Evolutionary conservation across 768 basidiomycete genomes (phyloP).

Genomic region (Mycena amicta): DNA sequence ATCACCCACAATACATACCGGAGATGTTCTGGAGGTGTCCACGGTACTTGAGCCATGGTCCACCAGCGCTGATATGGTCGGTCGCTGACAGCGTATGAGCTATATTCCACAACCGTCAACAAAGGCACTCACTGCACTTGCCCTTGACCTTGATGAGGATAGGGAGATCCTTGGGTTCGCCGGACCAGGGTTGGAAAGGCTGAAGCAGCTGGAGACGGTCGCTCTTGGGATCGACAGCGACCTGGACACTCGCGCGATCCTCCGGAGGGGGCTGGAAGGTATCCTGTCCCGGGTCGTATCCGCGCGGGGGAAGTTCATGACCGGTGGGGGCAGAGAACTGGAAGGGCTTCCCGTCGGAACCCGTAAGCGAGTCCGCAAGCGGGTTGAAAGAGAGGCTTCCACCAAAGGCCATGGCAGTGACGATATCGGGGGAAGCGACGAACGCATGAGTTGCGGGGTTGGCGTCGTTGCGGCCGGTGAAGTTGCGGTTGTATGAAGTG

Average conservation of each 20-base stretch:
- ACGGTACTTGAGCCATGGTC: slow-evolving; percentile 99
- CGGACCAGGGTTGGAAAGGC: slow-evolving; percentile 92
- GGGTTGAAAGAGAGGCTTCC: slow-evolving; percentile 97
- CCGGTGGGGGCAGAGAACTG: slow-evolving; percentile 93
- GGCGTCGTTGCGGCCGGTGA: slow-evolving; percentile 99
- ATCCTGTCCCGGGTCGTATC: slow-evolving; percentile 95
- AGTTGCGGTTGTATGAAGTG: slow-evolving; percentile 99
- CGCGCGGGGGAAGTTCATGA: slow-evolving; percentile 89
- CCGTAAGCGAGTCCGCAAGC: slow-evolving; percentile 83
- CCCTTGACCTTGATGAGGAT: slow-evolving; percentile 98
- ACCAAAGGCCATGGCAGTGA: slow-evolving; percentile 95
- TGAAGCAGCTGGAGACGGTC: slow-evolving; percentile 79
- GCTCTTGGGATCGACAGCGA: slow-evolving; percentile 78
- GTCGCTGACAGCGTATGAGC: no score
- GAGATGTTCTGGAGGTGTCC: slow-evolving; percentile 99
- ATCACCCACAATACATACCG: slow-evolving; percentile 48
- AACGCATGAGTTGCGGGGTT: slow-evolving; percentile 99
- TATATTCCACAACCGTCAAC: no score
- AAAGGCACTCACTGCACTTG: slow-evolving; percentile 99
- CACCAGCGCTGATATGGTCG: slow-evolving; percentile 96
- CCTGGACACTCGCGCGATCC: slow-evolving; percentile 81
- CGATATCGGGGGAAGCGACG: slow-evolving; percentile 91
- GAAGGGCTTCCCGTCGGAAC: slow-evolving; percentile 94
- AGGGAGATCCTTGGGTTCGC: slow-evolving; percentile 87
- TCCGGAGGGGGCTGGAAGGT: slow-evolving; percentile 94